Evolutionary conservation across 176 grass and related monocot species (phyloP), one percentile per base, ranked within the genome.

Genomic region (Olyra latifolia): DNA sequence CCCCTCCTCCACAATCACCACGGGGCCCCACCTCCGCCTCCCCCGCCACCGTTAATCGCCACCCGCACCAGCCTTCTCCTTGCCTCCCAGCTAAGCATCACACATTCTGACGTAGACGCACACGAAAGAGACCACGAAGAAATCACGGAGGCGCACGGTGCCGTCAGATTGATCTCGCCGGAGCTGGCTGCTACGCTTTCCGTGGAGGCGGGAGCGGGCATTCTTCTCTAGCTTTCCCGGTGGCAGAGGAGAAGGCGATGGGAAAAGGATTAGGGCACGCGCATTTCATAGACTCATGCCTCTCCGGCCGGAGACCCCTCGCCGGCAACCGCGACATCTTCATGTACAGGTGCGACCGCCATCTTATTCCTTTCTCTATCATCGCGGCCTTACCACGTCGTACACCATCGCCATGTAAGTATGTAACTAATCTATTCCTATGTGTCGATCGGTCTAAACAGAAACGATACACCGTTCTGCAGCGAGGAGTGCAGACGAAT

Each of bases 211-310:
- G n/a, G n/a, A n/a, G n/a, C n/a, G n/a, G n/a, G n/a, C n/a, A n/a
- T n/a, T 35, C 32, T 35, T 35, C 32, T 35, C 32, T 35, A 35
- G 32, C 32, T 2, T 35, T 35, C 32, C 32, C 32, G 32, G 32
- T 4, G 32, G 32, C 1, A 4, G 32, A 35, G 32, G 32, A 10
- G 43, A 43, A 5, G 44, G 44, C 28, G 43, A 69, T 80, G 77
- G 77, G 15, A 4, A 68, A 32, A 14, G 63, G 23, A 35, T 35
- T 4, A 44, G 60, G 60, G 41, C 56, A 57, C 3, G 47, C 17
- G 47, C 83, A 91, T 84, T 97, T 93, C 78, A 20, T 97, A 27
- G 80, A 91, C 53, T 75, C 83, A 3, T 97, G 94, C 86, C 91
- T 91, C 80, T 88, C 91, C 56, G 93, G 94, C 83, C 85, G 80